Conservation (phyloP, 2,329 filamentous ascomycete species). For the Fusarium praegraminearum region DNA sequence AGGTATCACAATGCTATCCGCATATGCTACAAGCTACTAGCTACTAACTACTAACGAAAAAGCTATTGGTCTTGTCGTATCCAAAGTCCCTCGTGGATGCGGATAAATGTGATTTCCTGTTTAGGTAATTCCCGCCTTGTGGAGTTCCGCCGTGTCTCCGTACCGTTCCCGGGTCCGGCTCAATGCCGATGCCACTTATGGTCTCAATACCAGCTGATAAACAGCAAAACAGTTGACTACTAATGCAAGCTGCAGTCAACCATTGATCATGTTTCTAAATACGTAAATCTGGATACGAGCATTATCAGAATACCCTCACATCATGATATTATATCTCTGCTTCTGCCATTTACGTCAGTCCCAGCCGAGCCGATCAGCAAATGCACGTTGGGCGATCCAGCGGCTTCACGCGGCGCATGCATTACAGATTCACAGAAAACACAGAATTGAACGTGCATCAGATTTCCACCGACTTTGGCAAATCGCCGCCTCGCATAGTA, state of each 20-base stretch:
- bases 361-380: conserved; percentile 20
- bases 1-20: not conserved
- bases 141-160: conserved; percentile 16
- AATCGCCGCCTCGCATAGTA: not conserved
- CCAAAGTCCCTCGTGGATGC: not conserved
- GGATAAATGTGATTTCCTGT: conserved; percentile 19
- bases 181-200: conserved; percentile 9
- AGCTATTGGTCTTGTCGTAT: not conserved
- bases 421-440: conserved; percentile 1
- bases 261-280: conserved; percentile 2
- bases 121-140: conserved; percentile 30
- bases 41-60: not conserved
- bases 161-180: conserved; percentile 26
- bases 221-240: not conserved
- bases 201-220: not conserved
- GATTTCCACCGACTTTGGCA: not conserved
- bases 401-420: conserved; percentile 28
- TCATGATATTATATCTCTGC: not conserved
- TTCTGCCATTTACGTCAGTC: conserved; percentile 29
- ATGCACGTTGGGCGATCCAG: conserved; percentile 37
- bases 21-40: conserved; percentile 9
- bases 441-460: not conserved
- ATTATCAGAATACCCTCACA: not conserved
- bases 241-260: not conserved
- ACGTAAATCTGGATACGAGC: not conserved